Conservation (phyloP, 108 stramenopile genomes). For the Aurantiochytrium sp. region DNA sequence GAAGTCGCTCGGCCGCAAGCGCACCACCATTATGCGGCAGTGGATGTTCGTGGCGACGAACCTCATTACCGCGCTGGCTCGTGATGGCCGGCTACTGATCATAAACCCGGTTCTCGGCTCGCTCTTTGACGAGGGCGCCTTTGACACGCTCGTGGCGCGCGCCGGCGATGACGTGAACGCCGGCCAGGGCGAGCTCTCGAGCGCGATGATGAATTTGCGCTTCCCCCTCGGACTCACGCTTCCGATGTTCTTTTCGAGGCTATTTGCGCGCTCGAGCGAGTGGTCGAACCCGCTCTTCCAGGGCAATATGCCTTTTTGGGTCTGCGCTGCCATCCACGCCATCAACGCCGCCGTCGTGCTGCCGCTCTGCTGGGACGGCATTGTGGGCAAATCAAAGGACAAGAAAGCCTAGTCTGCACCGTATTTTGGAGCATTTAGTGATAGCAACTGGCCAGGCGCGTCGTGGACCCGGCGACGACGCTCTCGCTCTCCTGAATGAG, state of each 20-base stretch:
- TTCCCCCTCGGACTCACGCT: background rate
- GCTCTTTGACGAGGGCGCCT: background rate
- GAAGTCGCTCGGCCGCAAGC: background rate
- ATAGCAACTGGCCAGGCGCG: too few relatives aligned
- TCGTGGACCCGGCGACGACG: too few relatives aligned
- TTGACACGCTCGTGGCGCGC: background rate
- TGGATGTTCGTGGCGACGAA: background rate
- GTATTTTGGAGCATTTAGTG: too few relatives aligned
- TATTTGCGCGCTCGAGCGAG: background rate
- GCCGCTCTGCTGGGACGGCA: slow-evolving; percentile 9
- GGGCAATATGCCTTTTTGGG: background rate
- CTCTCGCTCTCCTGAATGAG: too few relatives aligned
- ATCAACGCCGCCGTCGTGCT: background rate
- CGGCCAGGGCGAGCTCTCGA: background rate
- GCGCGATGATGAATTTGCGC: background rate
- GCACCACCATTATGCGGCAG: background rate
- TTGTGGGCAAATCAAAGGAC: background rate
- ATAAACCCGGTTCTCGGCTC: background rate
- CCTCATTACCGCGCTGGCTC: background rate
- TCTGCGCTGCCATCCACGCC: background rate
- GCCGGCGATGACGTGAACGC: background rate
- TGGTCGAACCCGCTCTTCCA: background rate
- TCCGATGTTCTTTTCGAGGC: background rate
- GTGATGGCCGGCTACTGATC: background rate
- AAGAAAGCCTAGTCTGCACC: too few relatives aligned